Evolutionary conservation across 257 asterid species (phyloP).

Genomic region (Rauvolfia tetraphylla): DNA sequence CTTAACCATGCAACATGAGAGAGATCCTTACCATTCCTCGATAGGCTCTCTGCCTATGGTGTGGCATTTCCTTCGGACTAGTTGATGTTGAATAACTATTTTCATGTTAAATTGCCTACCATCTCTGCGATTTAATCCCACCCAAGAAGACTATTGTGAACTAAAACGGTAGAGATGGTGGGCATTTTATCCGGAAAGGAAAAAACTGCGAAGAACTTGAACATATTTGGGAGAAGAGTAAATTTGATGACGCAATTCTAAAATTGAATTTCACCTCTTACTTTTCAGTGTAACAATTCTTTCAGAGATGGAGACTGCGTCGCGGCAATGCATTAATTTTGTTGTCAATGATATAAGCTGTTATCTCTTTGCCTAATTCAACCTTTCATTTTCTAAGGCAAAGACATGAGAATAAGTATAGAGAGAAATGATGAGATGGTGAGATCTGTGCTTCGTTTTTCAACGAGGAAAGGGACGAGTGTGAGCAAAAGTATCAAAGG

Average conservation of each 20-base stretch:
- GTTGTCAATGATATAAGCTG: not conserved
- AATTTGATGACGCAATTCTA: not conserved
- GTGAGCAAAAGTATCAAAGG: conserved; percentile 18
- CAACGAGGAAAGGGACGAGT: conserved; percentile 31
- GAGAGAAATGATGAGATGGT: not conserved
- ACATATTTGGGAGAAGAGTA: conserved; percentile 13
- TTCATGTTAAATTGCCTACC: conserved; percentile 27
- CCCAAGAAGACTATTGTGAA: not conserved
- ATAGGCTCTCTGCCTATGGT: not conserved
- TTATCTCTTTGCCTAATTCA: not conserved
- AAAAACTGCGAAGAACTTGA: conserved; percentile 11
- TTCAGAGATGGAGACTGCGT: no score
- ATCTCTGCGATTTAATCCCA: conserved; percentile 19
- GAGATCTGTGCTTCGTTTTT: conserved; percentile 18
- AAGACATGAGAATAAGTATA: not conserved
- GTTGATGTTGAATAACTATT: conserved; percentile 19
- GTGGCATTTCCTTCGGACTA: conserved; percentile 3
- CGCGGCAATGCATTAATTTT: not conserved
- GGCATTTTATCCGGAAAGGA: conserved; percentile 48
- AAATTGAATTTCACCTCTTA: not conserved
- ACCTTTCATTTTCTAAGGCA: not conserved
- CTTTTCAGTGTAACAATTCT: not conserved
- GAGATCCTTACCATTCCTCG: not conserved
- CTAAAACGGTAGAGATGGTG: conserved; percentile 35
- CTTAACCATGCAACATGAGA: conserved; percentile 11